A percentile compares a stretch with the other conserved stretches of the same genome.
Evolutionary conservation across 202 grass and related monocot species (phyloP).

Genomic region (Setaria viridis): DNA sequence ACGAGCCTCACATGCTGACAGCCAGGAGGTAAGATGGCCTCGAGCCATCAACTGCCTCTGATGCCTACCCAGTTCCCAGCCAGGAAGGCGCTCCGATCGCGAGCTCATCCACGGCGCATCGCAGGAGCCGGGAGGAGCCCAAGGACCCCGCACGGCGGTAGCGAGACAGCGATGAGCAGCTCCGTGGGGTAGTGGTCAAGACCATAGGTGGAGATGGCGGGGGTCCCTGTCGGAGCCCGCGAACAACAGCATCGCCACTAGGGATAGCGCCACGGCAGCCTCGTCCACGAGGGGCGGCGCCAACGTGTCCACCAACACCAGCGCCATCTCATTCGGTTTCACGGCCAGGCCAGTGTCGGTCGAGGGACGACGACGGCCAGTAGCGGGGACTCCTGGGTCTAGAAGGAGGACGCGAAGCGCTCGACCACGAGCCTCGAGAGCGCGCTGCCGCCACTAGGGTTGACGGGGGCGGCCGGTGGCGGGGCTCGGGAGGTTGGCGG

Average conservation of each 20-base stretch:
- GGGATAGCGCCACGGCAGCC: slow-evolving; percentile 55
- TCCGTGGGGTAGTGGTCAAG: slow-evolving; percentile 55
- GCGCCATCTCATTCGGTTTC: slow-evolving; percentile 95
- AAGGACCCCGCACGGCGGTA: too few species aligned
- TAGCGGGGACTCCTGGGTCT: not conserved
- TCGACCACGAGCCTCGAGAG: not conserved
- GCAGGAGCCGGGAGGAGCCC: not conserved
- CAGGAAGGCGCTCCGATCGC: not conserved
- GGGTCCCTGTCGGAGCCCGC: slow-evolving; percentile 43
- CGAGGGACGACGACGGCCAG: too few species aligned
- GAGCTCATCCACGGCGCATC: not conserved
- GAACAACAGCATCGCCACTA: slow-evolving; percentile 28
- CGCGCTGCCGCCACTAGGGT: too few species aligned
- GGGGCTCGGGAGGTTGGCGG: too few species aligned
- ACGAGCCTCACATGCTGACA: slow-evolving; percentile 36
- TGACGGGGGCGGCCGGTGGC: too few species aligned
- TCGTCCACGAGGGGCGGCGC: slow-evolving; percentile 67
- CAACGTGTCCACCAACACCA: slow-evolving; percentile 69
- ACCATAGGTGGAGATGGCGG: slow-evolving; percentile 58
- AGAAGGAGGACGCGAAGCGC: not conserved
- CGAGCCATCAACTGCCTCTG: slow-evolving; percentile 9
- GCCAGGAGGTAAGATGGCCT: slow-evolving; percentile 8
- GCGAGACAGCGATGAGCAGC: slow-evolving; percentile 55
- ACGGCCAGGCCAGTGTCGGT: slow-evolving; percentile 55
- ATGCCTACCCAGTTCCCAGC: not conserved